Base-by-base conservation (phyloP, 768 basidiomycete genomes). In the Leccinellum luteum region DNA sequence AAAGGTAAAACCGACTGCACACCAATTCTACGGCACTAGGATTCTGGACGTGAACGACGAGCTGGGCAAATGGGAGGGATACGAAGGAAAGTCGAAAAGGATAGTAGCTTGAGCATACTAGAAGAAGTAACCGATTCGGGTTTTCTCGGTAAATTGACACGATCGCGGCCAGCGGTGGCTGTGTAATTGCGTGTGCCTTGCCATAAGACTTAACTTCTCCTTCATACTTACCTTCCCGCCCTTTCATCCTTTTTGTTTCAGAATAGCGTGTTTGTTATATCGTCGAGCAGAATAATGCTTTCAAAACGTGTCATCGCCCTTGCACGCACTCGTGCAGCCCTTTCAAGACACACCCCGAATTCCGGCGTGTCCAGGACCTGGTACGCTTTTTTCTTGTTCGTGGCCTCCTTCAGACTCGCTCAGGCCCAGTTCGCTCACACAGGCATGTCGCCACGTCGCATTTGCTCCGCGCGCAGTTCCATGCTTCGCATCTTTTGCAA, bases 291-390 rank as follows among this genome's bases (percentile, higher is more conserved):
- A 48, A n/a, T n/a, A 52, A 90, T 90, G 87, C 79, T 89, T 34
- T 89, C 89, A 65, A 83, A 84, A 79, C 86, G 79, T 60, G 79
- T 89, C 59, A 76, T 89, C 57, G 79, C 83, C 57, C 73, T 85
- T 55, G 86, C 87, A 59, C 84, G 85, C 55, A 79, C 82, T 62
- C 85, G 85, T 60, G 78, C 77, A 57, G 69, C 84, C 17, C 62
- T 80, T 58, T 75, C 75, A 63, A 61, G 68, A 61, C 69, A 72
- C 55, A 56, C 68, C 23, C 74, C 73, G 32, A 50, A 38, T 34
- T 58, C 68, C 43, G 68, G 73, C 56, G 63, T 81, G 64, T 71
- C 80, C 49, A 76, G 74, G 66, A 77, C 75, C 72, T 83, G 82
- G 84, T 84, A 64, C 57, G 77, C 61, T n/a, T 38, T 48, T 43